Conservation (phyloP, 495 filamentous ascomycete species). For the Penicillium paradoxum region DNA sequence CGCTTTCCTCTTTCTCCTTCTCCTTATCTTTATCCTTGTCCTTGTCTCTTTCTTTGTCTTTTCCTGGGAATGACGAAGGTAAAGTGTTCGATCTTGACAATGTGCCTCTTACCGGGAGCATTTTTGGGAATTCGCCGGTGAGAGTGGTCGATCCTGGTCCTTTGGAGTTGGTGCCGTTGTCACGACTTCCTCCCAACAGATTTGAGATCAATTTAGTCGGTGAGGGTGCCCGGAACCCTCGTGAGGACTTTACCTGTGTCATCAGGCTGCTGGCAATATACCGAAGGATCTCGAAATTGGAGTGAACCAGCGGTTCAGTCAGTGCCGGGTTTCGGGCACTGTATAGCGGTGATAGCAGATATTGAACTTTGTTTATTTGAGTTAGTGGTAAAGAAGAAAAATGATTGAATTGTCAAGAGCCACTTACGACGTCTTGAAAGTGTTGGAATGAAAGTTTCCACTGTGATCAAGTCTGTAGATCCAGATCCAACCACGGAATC, state of each 20-base stretch:
- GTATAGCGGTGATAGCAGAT: constrained; percentile 64
- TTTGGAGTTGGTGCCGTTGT: constrained; percentile 30
- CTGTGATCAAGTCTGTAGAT: constrained; percentile 62
- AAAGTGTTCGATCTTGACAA: constrained; percentile 39
- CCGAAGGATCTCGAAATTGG: constrained; percentile 64
- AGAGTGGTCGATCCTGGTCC: constrained; percentile 34
- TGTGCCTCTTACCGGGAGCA: constrained; percentile 31
- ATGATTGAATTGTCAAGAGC: neutral
- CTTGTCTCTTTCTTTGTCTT: constrained; percentile 26
- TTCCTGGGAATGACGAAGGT: constrained; percentile 31
- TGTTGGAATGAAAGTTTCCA: constrained; percentile 62
- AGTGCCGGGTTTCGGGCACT: constrained; percentile 62
- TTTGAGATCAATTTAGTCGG: constrained; percentile 89
- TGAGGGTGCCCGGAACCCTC: constrained; percentile 65
- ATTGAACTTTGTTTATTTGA: constrained; percentile 22
- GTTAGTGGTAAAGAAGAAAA: constrained; percentile 27
- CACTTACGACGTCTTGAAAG: constrained; percentile 63
- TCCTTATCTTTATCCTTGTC: constrained; percentile 20
- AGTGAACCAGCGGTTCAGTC: constrained; percentile 46
- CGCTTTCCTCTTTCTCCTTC: constrained; percentile 22
- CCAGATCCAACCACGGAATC: constrained; percentile 55
- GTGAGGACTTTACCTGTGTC: constrained; percentile 48
- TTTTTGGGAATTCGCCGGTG: constrained; percentile 37
- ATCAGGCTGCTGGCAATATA: constrained; percentile 60
- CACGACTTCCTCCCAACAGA: constrained; percentile 59